A percentile compares a stretch with the other conserved stretches of the same genome.
These are phyloP conservation scores for Cladosporium phlei DNA, from an alignment of 2,329 filamentous ascomycete species.

Conservation along the genomic window DNA sequence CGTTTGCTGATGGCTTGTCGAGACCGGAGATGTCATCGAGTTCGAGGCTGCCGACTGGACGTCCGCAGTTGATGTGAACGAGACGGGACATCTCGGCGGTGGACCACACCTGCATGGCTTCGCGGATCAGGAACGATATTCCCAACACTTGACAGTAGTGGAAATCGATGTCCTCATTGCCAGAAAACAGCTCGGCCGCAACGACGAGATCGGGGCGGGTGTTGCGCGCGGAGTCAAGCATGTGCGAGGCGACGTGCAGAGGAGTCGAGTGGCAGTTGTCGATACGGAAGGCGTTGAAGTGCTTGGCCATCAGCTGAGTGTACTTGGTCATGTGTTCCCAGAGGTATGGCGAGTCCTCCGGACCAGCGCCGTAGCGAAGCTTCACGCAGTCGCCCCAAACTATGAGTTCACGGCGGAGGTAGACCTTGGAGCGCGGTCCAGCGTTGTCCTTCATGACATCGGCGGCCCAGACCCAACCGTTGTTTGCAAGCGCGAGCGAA, in stretches of 20 bases:
- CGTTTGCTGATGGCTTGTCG: conserved; percentile 38
- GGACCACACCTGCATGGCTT: conserved; percentile 98
- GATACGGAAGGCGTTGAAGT: conserved; percentile 92
- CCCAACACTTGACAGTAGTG: conserved; percentile 91
- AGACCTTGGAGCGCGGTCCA: conserved; percentile 82
- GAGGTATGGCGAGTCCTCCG: conserved; percentile 82
- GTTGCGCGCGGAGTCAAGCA: conserved; percentile 86
- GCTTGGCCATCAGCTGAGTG: conserved; percentile 84
- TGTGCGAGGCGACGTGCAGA: conserved; percentile 86
- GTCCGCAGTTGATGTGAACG: conserved; percentile 87
- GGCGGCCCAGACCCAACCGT: conserved; percentile 98
- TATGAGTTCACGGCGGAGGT: conserved; percentile 91
- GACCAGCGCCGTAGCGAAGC: conserved; percentile 76
- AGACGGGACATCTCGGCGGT: conserved; percentile 87
- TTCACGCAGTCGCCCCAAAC: conserved; percentile 99
- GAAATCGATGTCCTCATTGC: conserved; percentile 93
- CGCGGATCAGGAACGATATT: conserved; percentile 84
- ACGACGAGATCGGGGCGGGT: conserved; percentile 85
- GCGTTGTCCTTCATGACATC: conserved; percentile 93
- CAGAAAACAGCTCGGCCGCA: conserved; percentile 91
- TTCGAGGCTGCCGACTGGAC: conserved; percentile 95
- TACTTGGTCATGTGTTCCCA: conserved; percentile 97
- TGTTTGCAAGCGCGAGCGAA: conserved; percentile 82
- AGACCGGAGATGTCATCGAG: conserved; percentile 75
- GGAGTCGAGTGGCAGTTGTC: conserved; percentile 98